These are phyloP conservation scores for Scedosporium aurantiacum DNA, from an alignment of 2,329 filamentous ascomycete species.

Conservation along the genomic window DNA sequence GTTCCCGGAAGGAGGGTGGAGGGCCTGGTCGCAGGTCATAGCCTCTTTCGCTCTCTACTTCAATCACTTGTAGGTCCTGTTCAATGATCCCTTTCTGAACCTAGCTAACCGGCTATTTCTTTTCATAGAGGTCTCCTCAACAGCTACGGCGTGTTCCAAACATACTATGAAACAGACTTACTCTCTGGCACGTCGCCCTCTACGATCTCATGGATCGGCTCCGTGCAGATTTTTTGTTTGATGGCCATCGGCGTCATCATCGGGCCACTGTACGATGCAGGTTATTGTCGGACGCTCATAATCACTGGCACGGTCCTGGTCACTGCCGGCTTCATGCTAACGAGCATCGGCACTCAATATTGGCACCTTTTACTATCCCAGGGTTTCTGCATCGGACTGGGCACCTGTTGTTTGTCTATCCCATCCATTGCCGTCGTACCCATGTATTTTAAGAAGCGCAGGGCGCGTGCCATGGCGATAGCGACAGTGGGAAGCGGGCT, in stretches of 20 bases:
- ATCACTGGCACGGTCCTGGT: constrained; percentile 28
- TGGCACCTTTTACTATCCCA: constrained; percentile 35
- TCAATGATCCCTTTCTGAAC: background rate
- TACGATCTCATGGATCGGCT: constrained; percentile 29
- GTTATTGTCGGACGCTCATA: constrained; percentile 30
- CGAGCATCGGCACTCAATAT: constrained; percentile 23
- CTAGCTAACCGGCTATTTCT: background rate
- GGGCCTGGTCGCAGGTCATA: constrained; percentile 37
- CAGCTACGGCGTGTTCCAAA: constrained; percentile 43
- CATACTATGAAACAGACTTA: constrained; percentile 33
- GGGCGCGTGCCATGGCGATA: constrained; percentile 21
- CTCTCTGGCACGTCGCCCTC: constrained; percentile 21
- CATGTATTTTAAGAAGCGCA: constrained; percentile 19
- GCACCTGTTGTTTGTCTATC: constrained; percentile 28
- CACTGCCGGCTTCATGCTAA: constrained; percentile 35
- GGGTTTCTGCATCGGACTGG: constrained; percentile 32
- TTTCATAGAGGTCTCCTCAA: constrained; percentile 25
- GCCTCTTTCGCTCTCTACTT: constrained; percentile 37
- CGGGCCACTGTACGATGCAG: constrained; percentile 36
- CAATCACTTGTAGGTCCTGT: constrained; percentile 22
- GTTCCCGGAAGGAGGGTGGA: constrained; percentile 15
- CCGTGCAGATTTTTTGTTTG: constrained; percentile 35
- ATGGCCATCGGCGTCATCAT: constrained; percentile 17
- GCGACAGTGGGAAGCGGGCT: constrained; percentile 20
- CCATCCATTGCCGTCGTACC: constrained; percentile 23